phyloP scores from a whole-genome alignment of 148 eudicot species.

The Agrostemma githago region DNA sequence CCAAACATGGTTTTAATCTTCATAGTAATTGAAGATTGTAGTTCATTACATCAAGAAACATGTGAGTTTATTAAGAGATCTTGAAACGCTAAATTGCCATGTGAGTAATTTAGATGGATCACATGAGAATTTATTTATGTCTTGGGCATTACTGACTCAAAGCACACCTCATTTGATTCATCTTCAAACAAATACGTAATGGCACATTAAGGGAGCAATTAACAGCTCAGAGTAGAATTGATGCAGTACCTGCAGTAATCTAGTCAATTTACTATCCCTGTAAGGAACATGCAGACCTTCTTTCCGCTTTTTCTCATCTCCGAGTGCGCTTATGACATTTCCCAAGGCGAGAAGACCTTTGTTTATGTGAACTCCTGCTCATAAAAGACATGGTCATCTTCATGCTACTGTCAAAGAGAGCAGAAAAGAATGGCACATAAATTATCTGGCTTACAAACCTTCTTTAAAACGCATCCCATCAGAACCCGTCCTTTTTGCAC shows the following conservation, averaged over 20 bases:
- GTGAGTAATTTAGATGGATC: neutral
- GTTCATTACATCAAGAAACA: neutral
- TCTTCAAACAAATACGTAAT: neutral
- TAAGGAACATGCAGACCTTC: constrained; percentile 96
- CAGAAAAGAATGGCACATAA: neutral
- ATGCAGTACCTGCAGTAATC: constrained; percentile 80
- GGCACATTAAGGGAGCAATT: neutral
- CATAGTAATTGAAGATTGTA: neutral
- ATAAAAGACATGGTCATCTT: constrained; percentile 9
- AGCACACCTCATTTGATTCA: neutral
- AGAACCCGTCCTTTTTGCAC: constrained; percentile 98
- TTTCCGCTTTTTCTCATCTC: constrained; percentile 96
- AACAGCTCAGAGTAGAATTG: neutral
- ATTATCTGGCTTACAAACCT: constrained; percentile 38
- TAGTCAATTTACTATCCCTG: constrained; percentile 97
- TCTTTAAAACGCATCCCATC: constrained; percentile 99
- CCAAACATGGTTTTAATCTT: neutral
- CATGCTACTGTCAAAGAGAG: constrained; percentile 17
- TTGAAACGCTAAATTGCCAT: neutral
- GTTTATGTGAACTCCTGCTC: constrained; percentile 93
- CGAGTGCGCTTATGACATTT: constrained; percentile 95
- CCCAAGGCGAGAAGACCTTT: constrained; percentile 99
- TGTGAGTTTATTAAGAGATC: neutral
- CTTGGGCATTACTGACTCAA: neutral
- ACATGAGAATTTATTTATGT: neutral